Evolutionary conservation across 2,329 filamentous ascomycete genomes (phyloP), one percentile per base, ranked within the genome.

Genomic region (Sclerotinia minor): DNA sequence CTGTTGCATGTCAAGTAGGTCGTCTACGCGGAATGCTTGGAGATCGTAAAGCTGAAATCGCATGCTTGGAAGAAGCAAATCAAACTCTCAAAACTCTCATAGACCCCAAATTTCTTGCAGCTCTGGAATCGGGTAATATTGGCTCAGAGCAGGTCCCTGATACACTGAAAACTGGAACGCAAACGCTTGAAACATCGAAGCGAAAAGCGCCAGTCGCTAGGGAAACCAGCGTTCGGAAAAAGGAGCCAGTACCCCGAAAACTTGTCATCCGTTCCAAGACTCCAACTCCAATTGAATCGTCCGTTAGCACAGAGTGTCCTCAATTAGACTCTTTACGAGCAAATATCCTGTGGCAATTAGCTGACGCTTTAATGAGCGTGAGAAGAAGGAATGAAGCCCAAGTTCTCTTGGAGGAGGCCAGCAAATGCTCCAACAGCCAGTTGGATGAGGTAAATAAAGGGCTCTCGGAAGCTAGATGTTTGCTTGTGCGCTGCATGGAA

Each of bases 401-500:
- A 19, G 77, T 79, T 1, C 79, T 85, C 24, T 80, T 93, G 2
- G 80, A 84, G 63, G 79, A 83, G 71, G 82, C 82, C 79, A 69
- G 77, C 82, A 66, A 79, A 80, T 59, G 83, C 79, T 67, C 78
- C 74, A 72, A 82, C 71, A 74, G 79, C 67, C 76, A 78, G 77
- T 68, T 79, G 72, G 76, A 84, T 72, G 71, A 81, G 26, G 77
- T 81, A 29, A 72, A 80, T 50, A 79, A 87, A 68, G 85, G 87
- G 50, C 83, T 92, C 66, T 83, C 87, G 15, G 86, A 86, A 68
- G 91, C 90, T 26, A 87, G 87, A 65, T 87, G 89, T 57, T 84
- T 91, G 54, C 82, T 92, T 69, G 83, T 87, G 21, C 85, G 90
- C 77, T 90, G 89, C 70, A 83, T 90, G 73, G 86, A 89, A 58